Evolutionary conservation across 2,329 filamentous ascomycete species (phyloP).

Genomic region (Parascedosporium putredinis): DNA sequence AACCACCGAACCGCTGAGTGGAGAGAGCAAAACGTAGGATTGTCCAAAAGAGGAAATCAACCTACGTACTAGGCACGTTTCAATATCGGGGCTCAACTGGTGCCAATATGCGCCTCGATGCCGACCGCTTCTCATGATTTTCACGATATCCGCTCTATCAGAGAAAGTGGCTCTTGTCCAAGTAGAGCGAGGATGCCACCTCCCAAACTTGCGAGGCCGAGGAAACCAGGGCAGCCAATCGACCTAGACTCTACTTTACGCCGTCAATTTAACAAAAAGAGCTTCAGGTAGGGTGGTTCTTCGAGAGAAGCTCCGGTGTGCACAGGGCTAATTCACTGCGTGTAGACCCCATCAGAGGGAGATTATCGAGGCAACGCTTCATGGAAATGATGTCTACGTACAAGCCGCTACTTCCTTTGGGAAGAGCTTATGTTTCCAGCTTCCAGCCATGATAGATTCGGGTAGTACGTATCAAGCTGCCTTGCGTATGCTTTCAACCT

Average conservation of each 20-base stretch:
- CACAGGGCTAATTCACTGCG: no score
- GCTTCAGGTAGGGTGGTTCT: conserved; percentile 51
- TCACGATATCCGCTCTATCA: neutral
- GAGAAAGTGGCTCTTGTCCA: neutral
- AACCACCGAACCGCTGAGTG: neutral
- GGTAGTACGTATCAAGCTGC: conserved; percentile 53
- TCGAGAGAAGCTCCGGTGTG: no score
- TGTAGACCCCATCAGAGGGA: conserved; percentile 72
- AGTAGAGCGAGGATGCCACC: conserved; percentile 3
- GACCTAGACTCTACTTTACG: conserved; percentile 68
- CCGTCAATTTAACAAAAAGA: conserved; percentile 60
- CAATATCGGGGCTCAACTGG: neutral
- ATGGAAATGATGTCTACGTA: conserved; percentile 82
- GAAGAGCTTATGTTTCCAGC: conserved; percentile 86
- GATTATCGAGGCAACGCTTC: conserved; percentile 71
- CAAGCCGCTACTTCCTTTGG: conserved; percentile 88
- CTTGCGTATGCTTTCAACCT: neutral
- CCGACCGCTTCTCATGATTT: no score
- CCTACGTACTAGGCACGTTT: neutral
- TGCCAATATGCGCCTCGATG: neutral
- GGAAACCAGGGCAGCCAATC: conserved; percentile 8
- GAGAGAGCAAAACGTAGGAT: neutral
- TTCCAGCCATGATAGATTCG: conserved; percentile 77
- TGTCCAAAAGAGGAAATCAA: neutral
- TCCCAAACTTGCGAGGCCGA: conserved; percentile 1